Conservation (phyloP, 352 stramenopile species). For the Globisporangium spinosum region DNA sequence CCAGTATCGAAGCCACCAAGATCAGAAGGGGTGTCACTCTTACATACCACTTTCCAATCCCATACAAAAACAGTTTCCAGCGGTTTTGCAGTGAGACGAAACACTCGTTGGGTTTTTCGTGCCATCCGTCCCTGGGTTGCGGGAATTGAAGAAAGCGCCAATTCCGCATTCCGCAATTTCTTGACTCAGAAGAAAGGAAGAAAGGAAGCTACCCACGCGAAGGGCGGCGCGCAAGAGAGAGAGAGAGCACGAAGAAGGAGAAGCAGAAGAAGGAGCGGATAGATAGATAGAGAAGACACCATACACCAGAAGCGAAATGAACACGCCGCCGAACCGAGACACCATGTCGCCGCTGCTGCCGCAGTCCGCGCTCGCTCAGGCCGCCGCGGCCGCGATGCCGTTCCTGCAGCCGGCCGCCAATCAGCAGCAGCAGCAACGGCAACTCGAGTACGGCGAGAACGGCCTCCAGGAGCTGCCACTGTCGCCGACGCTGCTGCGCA, state of each 20-base stretch:
- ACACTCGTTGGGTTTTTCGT: constrained; percentile 1
- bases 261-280: background rate
- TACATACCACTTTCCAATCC: background rate
- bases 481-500: constrained; percentile 76
- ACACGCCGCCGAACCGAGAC: constrained; percentile 13
- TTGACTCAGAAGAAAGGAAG: constrained; percentile 5
- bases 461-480: constrained; percentile 53
- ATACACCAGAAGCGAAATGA: background rate
- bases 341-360: constrained; percentile 45
- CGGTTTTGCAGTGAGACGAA: background rate
- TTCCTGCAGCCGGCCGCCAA: constrained; percentile 30
- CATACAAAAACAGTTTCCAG: background rate
- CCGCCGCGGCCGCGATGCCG: constrained; percentile 40
- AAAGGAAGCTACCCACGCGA: background rate
- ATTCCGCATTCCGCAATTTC: background rate
- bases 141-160: constrained; percentile 10
- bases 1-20: background rate
- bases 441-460: constrained; percentile 5
- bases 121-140: constrained; percentile 10
- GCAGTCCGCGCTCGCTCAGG: constrained; percentile 55
- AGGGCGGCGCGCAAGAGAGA: background rate
- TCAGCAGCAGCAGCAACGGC: constrained; percentile 3
- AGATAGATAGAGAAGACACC: background rate
- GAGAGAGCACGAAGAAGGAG: background rate
- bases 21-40: background rate